Base-by-base conservation (phyloP, 352 stramenopile species). In the Saprolegnia parasitica region DNA sequence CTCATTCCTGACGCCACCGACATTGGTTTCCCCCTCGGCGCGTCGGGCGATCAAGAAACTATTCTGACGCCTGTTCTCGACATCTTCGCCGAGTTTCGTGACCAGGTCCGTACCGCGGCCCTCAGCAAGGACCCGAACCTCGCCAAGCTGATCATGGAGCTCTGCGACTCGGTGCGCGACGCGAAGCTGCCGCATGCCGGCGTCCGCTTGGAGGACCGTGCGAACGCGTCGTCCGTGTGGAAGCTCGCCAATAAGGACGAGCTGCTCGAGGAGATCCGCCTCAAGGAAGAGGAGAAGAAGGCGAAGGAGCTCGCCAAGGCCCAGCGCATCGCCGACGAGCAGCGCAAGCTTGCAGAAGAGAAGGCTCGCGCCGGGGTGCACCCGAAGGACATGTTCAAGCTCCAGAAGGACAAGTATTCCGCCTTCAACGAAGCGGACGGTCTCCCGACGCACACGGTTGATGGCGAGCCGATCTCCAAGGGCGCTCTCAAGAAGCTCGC, bases 401-500 rank as follows among this genome's bases (percentile, higher is more conserved):
- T 67, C 56, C 79, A 91, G 79, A 95, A 87, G 67, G 82, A 91
- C 68, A 91, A 92, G 75, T 97, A 94, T 71, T 95, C 84, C 23
- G 81, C 91, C 74, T 97, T 93, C 58, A 96, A 99, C 81, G 91
- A 93, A 13, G 82, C 76, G 35, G 84, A 97, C 78, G 97, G 97
- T 46, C 78, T 99, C 29, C 97, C 97, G 39, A 99, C 96, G 13
- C 90, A 99, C 56, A 87, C 97, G 71, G 86, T 79, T 0, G 84
- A 89, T 45, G 96, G 95, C 20, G 90, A 97, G 54, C 90, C 95
- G 64, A 71, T 99, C 56, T 97, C 93, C 67, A 99, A 99, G 83
- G 96, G 87, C 57, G 78, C 87, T 35, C 79, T 91, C 58, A 99
- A 99, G 81, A 99, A 99, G 78, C 83, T 99, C 61, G 81, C 86